phyloP scores from a whole-genome alignment of 768 basidiomycete species.

The Megacollybia marginata region DNA sequence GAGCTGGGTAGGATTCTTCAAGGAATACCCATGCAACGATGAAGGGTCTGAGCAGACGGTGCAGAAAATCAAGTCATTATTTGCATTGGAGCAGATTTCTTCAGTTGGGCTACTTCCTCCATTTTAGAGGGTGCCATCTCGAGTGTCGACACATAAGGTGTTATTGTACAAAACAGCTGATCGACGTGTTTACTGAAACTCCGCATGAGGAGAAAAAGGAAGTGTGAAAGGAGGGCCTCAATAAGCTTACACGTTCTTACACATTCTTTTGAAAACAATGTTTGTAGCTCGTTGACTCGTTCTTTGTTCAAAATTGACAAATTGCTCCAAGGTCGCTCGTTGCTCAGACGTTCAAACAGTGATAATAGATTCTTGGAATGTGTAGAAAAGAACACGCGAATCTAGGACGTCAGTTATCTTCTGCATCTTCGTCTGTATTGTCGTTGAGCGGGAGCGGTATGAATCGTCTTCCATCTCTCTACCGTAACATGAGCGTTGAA shows the following conservation, averaged over 20 bases:
- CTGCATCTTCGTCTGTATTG: slow-evolving; percentile 37
- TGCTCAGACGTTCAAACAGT: neutral
- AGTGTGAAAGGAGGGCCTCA: too few species aligned
- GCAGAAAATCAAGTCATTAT: too few species aligned
- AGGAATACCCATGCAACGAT: too few species aligned
- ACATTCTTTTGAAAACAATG: too few species aligned
- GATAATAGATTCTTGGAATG: neutral
- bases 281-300: neutral
- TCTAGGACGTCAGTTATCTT: slow-evolving; percentile 12
- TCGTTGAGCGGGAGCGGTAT: slow-evolving; percentile 28
- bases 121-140: neutral
- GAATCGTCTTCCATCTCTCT: slow-evolving; percentile 40
- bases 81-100: too few species aligned
- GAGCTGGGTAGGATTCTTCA: too few species aligned
- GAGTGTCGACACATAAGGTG: neutral
- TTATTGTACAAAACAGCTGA: neutral
- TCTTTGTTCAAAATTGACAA: neutral
- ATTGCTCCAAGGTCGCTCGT: neutral
- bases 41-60: too few species aligned
- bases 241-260: too few species aligned
- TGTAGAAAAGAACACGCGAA: neutral
- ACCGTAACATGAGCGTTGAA: neutral
- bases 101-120: too few species aligned
- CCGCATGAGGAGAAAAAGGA: neutral
- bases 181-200: neutral